Evolutionary conservation across 352 stramenopile species (phyloP), one percentile per base, ranked within the genome.

Genomic region (Pythium folliculosum): DNA sequence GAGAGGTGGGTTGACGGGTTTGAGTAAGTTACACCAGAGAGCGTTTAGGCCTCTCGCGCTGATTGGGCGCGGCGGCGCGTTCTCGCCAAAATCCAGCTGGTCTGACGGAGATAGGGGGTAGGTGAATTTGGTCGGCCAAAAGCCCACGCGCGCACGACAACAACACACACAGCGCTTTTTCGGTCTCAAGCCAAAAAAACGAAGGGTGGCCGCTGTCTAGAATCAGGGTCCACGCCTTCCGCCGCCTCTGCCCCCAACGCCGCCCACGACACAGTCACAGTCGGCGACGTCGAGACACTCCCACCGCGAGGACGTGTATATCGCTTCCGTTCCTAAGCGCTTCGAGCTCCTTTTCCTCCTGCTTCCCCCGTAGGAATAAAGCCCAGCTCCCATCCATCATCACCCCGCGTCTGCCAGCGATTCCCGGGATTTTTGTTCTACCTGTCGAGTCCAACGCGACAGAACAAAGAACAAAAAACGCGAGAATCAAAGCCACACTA

Each of bases 91-190:
- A 49, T 3, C 60, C 60, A 60, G 16, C 37, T 67, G 60, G 60
- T 23, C 49, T 44, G 38, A 38, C 50, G 49, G 48, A 65, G n/a
- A 56, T 47, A 67, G 60, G 60, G 60, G 60, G 37, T 67, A 67
- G 60, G 60, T 54, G 49, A 50, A 57, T 56, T 58, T 56, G 57
- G 57, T 56, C 44, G 19, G 57, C 16, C 8, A 56, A 37, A 48
- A 54, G 22, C 45, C 44, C 35, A 63, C 52, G 47, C 53, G 44
- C 38, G 2, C 43, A 1, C 38, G 19, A 53, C n/a, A 35, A 27
- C 47, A 21, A 23, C 47, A 21, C n/a, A 53, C 16, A 32, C 47
- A 53, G 22, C 37, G 37, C 14, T 43, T 32, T 32, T 53, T 25
- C 14, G 27, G 35, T 27, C 38, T 22, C 35, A 56, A 43, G 5